Conservation (phyloP, 768 basidiomycete species). For the Xerocomellus chrysenteron region DNA sequence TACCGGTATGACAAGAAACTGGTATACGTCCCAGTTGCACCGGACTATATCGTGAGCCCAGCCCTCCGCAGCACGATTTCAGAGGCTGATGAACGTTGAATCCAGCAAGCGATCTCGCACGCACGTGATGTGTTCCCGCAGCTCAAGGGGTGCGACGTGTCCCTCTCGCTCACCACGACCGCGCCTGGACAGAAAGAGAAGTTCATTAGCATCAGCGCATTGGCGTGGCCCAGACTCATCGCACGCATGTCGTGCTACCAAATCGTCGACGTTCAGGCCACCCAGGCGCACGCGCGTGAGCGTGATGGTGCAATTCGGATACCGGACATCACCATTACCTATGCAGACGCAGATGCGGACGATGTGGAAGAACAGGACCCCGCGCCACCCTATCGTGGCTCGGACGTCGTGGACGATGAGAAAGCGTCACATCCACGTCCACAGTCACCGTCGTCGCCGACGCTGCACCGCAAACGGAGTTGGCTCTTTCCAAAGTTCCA, state of each 20-base stretch:
- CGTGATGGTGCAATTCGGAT: not conserved
- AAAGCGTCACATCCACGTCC: conserved; percentile 10
- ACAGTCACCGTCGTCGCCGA: not conserved
- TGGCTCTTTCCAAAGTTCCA: conserved; percentile 18
- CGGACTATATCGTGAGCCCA: conserved; percentile 41
- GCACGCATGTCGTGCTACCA: conserved; percentile 44
- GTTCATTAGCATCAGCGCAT: conserved; percentile 49
- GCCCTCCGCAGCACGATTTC: not conserved
- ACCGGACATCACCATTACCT: conserved; percentile 32
- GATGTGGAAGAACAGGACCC: conserved; percentile 15
- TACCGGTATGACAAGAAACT: conserved; percentile 44
- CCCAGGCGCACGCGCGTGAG: not conserved
- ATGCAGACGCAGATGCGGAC: conserved; percentile 17
- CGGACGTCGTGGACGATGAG: conserved; percentile 4
- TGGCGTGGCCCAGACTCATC: conserved; percentile 47
- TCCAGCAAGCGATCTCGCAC: conserved; percentile 49
- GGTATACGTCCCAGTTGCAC: conserved; percentile 51
- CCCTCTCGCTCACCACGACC: conserved; percentile 46
- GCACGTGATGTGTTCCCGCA: conserved; percentile 50
- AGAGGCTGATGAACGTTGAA: not conserved
- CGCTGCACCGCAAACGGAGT: conserved; percentile 3
- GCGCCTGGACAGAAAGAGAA: conserved; percentile 32
- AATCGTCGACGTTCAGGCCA: conserved; percentile 44
- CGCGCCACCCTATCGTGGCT: conserved; percentile 40
- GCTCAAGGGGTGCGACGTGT: conserved; percentile 38